Conservation (phyloP, 345 rosid genomes). For the Aquilaria malaccensis region DNA sequence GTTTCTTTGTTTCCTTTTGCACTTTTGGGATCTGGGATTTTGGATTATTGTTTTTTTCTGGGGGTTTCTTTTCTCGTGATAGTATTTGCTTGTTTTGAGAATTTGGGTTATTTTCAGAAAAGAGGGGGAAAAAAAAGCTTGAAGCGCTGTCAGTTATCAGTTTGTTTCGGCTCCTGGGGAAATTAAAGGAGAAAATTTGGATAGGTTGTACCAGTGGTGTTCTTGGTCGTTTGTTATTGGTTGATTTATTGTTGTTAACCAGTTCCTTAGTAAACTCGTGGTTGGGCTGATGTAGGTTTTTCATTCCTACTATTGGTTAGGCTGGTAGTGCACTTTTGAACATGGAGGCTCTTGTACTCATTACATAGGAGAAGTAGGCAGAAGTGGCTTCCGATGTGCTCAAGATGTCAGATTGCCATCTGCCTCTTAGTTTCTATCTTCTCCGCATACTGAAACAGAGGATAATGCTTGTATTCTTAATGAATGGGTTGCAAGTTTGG, state of each 20-base stretch:
- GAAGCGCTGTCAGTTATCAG: neutral
- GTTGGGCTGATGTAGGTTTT: no score
- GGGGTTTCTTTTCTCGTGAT: neutral
- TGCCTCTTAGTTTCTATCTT: constrained; percentile 20
- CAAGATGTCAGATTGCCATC: constrained; percentile 21
- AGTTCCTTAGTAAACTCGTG: neutral
- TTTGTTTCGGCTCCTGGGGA: neutral
- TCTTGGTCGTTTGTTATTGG: neutral
- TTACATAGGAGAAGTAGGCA: constrained; percentile 28
- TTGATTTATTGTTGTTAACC: neutral
- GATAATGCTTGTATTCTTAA: constrained; percentile 36
- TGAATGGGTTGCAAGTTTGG: constrained; percentile 48
- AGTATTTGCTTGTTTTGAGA: neutral
- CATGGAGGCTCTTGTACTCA: no score
- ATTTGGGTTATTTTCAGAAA: neutral
- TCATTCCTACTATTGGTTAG: no score
- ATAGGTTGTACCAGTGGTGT: no score
- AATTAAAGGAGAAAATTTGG: neutral
- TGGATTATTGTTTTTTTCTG: constrained; percentile 2
- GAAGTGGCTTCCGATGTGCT: constrained; percentile 26
- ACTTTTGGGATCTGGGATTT: constrained; percentile 22
- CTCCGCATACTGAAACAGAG: constrained; percentile 36
- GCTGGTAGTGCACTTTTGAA: no score
- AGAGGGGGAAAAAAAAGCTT: neutral
- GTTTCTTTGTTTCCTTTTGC: neutral